These are phyloP conservation scores for Microbotryomycetes sp. DNA, from an alignment of 1,284 basidiomycete species.

Conservation along the genomic window DNA sequence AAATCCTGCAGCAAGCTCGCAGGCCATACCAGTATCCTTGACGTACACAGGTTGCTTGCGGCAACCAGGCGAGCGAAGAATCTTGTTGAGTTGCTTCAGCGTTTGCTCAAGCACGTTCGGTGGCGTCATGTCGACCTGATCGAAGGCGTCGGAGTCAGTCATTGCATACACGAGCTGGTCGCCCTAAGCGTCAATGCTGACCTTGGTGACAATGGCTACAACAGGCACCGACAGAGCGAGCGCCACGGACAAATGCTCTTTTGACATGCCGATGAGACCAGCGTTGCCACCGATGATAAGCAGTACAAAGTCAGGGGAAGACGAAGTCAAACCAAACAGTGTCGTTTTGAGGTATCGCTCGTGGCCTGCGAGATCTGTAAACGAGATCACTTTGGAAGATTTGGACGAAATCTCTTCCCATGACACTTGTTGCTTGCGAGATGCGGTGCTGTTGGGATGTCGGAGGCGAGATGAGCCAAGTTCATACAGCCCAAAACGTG, in stretches of 20 bases:
- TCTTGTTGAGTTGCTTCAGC: constrained; percentile 85
- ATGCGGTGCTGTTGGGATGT: constrained; percentile 2
- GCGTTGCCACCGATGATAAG: constrained; percentile 96
- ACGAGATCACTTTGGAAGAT: constrained; percentile 74
- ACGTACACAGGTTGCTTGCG: constrained; percentile 46
- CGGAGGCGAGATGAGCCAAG: constrained; percentile 20
- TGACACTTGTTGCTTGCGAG: constrained; percentile 66
- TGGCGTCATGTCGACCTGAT: constrained; percentile 97
- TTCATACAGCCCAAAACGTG: background rate
- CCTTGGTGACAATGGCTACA: constrained; percentile 90
- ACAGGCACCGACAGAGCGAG: constrained; percentile 90
- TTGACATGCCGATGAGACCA: constrained; percentile 91
- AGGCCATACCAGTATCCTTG: constrained; percentile 53
- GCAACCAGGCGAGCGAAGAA: constrained; percentile 83
- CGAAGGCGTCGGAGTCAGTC: too few species aligned
- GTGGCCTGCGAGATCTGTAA: constrained; percentile 34
- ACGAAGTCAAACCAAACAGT: constrained; percentile 87
- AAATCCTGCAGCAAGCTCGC: constrained; percentile 68
- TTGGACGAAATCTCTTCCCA: constrained; percentile 95
- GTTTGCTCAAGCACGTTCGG: constrained; percentile 83
- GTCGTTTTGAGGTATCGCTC: constrained; percentile 66
- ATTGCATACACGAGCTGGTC: too few species aligned
- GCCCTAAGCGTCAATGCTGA: too few species aligned
- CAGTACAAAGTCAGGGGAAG: constrained; percentile 89
- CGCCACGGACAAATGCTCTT: constrained; percentile 91